Evolutionary conservation across 306 rosid species (phyloP).

Genomic region (Carpinus viminea): DNA sequence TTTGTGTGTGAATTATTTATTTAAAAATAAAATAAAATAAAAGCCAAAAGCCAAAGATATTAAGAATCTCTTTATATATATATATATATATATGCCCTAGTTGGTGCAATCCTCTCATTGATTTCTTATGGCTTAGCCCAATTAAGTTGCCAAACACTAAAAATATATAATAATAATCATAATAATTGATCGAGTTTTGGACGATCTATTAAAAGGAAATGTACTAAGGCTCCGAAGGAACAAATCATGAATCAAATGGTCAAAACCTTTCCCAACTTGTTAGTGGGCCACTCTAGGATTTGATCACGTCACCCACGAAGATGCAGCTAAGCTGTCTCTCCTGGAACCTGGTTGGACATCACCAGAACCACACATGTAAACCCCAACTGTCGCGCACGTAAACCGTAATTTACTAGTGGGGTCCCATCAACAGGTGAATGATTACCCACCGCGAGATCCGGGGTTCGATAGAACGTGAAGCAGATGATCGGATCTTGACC

Average conservation of each 20-base stretch:
- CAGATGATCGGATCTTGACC: constrained; percentile 25
- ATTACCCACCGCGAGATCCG: constrained; percentile 20
- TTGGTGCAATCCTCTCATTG: too few species aligned
- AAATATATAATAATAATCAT: too few species aligned
- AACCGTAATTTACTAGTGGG: constrained; percentile 28
- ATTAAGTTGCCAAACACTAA: too few species aligned
- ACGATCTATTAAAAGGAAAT: not conserved
- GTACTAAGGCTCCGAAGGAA: not conserved
- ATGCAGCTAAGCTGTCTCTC: constrained; percentile 33
- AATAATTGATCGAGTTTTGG: constrained; percentile 10
- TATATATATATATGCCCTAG: too few species aligned
- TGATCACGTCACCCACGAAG: constrained; percentile 34
- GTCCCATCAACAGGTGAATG: not conserved
- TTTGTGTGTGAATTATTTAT: too few species aligned
- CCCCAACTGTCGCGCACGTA: constrained; percentile 29
- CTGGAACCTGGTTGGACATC: constrained; percentile 48
- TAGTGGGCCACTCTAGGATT: constrained; percentile 15
- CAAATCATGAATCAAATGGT: constrained; percentile 19
- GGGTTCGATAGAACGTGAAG: constrained; percentile 19
- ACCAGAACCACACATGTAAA: constrained; percentile 37
- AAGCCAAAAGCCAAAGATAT: too few species aligned
- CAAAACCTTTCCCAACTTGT: constrained; percentile 27
- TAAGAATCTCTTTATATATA: too few species aligned
- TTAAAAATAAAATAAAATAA: too few species aligned
- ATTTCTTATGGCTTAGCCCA: too few species aligned